Conservation (phyloP, 1,139 yeast genomes). For the Yamadazyma atmosphaerica region DNA sequence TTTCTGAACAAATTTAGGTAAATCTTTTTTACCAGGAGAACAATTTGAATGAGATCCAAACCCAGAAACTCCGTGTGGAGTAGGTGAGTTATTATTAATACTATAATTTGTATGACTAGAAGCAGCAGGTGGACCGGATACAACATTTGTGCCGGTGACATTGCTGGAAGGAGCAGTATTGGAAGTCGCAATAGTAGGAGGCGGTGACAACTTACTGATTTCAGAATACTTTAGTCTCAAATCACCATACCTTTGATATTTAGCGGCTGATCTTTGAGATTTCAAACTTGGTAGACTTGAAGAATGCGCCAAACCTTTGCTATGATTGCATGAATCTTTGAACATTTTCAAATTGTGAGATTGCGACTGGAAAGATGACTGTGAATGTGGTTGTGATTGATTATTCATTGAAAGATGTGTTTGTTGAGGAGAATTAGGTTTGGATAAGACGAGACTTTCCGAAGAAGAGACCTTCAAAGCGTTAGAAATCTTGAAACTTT, state of each 20-base stretch:
- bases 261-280: slow-evolving; percentile 9
- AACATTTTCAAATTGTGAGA: background rate
- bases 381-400: background rate
- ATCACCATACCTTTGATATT: slow-evolving; percentile 14
- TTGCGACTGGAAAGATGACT: background rate
- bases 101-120: background rate
- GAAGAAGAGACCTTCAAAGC: slow-evolving; percentile 46
- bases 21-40: slow-evolving; percentile 3
- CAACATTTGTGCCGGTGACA: background rate
- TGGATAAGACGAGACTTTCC: slow-evolving; percentile 39
- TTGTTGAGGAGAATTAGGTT: slow-evolving; percentile 22
- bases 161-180: background rate
- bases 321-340: background rate
- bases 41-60: background rate
- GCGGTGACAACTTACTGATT: slow-evolving; percentile 14
- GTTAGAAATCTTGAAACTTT: slow-evolving; percentile 44
- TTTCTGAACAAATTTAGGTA: slow-evolving; percentile 7
- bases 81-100: background rate
- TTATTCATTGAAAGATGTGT: slow-evolving; percentile 2
- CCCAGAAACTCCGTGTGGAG: background rate
- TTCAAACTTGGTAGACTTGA: slow-evolving; percentile 34
- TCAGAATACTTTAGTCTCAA: slow-evolving; percentile 12
- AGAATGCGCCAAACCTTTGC: slow-evolving; percentile 36
- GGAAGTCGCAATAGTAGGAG: slow-evolving; percentile 11
- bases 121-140: background rate